phyloP scores from a whole-genome alignment of 2,329 filamentous ascomycete genomes.

The Septoria petroselini region DNA sequence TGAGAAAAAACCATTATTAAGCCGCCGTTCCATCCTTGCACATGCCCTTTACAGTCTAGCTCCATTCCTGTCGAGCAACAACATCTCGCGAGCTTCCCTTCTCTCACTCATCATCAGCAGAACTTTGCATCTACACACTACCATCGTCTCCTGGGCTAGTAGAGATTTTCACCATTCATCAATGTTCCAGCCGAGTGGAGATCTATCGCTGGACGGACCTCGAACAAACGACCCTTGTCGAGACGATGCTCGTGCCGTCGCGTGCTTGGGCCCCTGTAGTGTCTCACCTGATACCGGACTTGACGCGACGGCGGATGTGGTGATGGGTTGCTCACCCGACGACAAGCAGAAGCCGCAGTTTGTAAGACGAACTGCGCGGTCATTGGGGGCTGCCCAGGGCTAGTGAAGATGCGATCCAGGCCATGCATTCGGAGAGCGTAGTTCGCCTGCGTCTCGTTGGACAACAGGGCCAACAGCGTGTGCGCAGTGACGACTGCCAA shows the following conservation, averaged over 20 bases:
- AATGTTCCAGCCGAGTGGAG: too few relatives aligned
- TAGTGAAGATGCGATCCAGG: slow-evolving; percentile 4
- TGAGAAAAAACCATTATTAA: too few relatives aligned
- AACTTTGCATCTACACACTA: too few relatives aligned
- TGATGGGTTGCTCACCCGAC: slow-evolving; percentile 1
- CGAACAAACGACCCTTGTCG: neutral
- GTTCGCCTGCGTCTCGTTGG: slow-evolving; percentile 4
- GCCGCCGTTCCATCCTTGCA: too few relatives aligned
- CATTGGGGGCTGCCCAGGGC: neutral
- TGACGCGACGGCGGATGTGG: slow-evolving; percentile 4
- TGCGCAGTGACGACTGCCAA: neutral
- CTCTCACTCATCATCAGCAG: too few relatives aligned
- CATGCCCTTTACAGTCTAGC: too few relatives aligned
- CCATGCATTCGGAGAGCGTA: slow-evolving; percentile 5
- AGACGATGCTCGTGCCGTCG: slow-evolving; percentile 7
- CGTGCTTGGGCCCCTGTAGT: slow-evolving; percentile 1
- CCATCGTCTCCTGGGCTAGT: too few relatives aligned
- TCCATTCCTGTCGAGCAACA: too few relatives aligned
- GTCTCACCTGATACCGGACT: slow-evolving; percentile 4
- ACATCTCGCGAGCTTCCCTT: too few relatives aligned
- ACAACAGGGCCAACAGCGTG: neutral
- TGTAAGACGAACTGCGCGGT: neutral
- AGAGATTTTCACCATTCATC: too few relatives aligned
- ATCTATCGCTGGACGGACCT: too few relatives aligned
- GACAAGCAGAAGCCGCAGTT: neutral